A percentile compares a stretch with the other conserved stretches of the same genome.
These are phyloP conservation scores for Didymella glomerata DNA, from an alignment of 2,329 filamentous ascomycete species.

Conservation along the genomic window DNA sequence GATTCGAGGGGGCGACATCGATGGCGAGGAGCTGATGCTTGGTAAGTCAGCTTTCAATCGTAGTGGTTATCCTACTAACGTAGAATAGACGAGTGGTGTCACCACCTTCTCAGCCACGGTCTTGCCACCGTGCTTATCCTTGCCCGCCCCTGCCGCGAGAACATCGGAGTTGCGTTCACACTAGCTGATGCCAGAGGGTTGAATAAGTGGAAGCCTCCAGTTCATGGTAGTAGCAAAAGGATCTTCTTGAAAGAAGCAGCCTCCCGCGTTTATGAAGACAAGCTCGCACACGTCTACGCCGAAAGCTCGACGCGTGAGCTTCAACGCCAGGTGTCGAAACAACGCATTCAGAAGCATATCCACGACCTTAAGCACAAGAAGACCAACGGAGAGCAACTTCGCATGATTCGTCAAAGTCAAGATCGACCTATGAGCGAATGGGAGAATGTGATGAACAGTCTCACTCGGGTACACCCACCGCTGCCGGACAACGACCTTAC, in stretches of 20 bases:
- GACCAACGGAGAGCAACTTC: conserved; percentile 47
- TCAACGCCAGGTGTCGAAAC: conserved; percentile 52
- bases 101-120: conserved; percentile 67
- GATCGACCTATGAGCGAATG: conserved; percentile 53
- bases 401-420: conserved; percentile 51
- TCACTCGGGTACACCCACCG: conserved; percentile 37
- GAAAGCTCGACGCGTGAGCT: conserved; percentile 48
- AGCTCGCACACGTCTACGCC: conserved; percentile 51
- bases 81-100: conserved; percentile 66
- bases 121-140: conserved; percentile 64
- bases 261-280: conserved; percentile 66
- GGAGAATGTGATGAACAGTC: conserved; percentile 46
- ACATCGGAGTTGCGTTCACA: conserved; percentile 58
- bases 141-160: conserved; percentile 50
- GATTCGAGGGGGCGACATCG: conserved; percentile 58
- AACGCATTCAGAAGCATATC: conserved; percentile 54
- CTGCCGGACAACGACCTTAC: conserved; percentile 36
- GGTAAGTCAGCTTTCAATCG: conserved; percentile 47
- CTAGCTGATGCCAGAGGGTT: conserved; percentile 64
- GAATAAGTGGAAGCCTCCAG: conserved; percentile 63
- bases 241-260: conserved; percentile 69
- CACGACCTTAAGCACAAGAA: conserved; percentile 53
- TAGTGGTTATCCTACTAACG: conserved; percentile 23
- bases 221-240: conserved; percentile 57
- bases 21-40: conserved; percentile 62